A percentile compares a stretch with the other conserved stretches of the same genome.
Evolutionary conservation across 1,284 basidiomycete genomes (phyloP).

Genomic region (Ganoderma leucocontextum): DNA sequence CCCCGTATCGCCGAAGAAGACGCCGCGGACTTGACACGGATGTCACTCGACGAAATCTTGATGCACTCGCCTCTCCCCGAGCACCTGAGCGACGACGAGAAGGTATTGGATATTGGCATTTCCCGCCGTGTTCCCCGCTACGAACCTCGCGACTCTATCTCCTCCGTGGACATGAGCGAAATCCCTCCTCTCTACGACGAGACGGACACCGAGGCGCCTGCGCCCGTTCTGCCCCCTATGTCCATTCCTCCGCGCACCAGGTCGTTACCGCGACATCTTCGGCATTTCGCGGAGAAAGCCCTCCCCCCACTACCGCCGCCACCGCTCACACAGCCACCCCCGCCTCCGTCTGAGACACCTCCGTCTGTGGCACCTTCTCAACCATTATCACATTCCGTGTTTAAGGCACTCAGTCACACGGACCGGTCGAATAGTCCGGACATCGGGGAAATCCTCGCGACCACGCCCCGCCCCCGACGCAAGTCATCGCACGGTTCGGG

Average conservation of each 20-base stretch:
- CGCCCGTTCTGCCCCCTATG: neutral
- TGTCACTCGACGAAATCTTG: conserved; percentile 41
- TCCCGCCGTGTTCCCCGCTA: conserved; percentile 21
- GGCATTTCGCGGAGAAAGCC: conserved; percentile 34
- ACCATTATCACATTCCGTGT: conserved; percentile 14
- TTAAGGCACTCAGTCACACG: conserved; percentile 18
- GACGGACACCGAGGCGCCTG: conserved; percentile 2
- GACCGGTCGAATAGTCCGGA: conserved; percentile 51
- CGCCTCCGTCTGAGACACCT: conserved; percentile 13
- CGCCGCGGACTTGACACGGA: conserved; percentile 39
- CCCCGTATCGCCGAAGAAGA: conserved; percentile 42
- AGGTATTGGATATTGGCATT: conserved; percentile 34
- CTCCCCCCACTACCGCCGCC: conserved; percentile 39
- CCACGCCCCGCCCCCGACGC: conserved; percentile 53
- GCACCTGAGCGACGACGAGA: conserved; percentile 39
- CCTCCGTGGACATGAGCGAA: conserved; percentile 54
- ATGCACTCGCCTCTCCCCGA: conserved; percentile 34
- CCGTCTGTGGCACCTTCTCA: conserved; percentile 16
- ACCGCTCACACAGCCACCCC: conserved; percentile 23
- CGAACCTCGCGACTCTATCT: conserved; percentile 37
- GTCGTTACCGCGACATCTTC: conserved; percentile 6
- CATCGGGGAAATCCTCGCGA: conserved; percentile 53
- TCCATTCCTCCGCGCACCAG: conserved; percentile 14
- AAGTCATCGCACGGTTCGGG: conserved; percentile 37
- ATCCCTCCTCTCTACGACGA: conserved; percentile 48